These are phyloP conservation scores for Calonectria henricotiae DNA, from an alignment of 2,329 filamentous ascomycete genomes.

Conservation along the genomic window DNA sequence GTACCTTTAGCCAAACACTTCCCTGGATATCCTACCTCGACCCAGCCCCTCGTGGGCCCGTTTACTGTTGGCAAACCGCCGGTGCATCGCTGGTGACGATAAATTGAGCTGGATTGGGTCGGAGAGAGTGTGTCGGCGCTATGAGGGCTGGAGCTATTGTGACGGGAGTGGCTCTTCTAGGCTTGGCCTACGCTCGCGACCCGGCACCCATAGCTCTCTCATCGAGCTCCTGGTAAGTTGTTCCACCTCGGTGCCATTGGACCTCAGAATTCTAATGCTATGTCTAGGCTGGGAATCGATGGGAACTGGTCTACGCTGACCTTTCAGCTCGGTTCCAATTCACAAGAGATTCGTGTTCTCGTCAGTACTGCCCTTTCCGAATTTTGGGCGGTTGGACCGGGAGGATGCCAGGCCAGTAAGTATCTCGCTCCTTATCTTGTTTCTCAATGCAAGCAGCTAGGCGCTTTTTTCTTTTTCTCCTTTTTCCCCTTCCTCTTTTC, in stretches of 20 bases:
- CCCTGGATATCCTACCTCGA: not conserved
- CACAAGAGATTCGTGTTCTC: conserved; percentile 59
- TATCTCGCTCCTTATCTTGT: conserved; percentile 35
- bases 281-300: conserved; percentile 74
- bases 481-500: not conserved
- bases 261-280: conserved; percentile 34
- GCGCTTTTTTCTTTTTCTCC: not conserved
- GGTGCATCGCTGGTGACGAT: conserved; percentile 2
- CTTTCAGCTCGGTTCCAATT: conserved; percentile 65
- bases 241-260: not conserved
- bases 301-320: conserved; percentile 82
- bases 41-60: conserved; percentile 22
- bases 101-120: not conserved
- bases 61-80: conserved; percentile 23
- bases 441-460: not conserved
- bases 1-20: conserved; percentile 4
- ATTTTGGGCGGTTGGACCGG: conserved; percentile 77
- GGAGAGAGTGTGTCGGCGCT: conserved; percentile 18
- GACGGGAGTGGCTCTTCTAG: conserved; percentile 39
- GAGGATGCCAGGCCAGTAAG: conserved; percentile 70
- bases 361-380: conserved; percentile 81
- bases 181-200: conserved; percentile 41
- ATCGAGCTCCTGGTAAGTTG: conserved; percentile 46
- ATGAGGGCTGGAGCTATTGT: conserved; percentile 45
- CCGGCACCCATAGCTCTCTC: conserved; percentile 47